Conservation (phyloP, 2,329 filamentous ascomycete species). For the Pseudocercospora vitis region DNA sequence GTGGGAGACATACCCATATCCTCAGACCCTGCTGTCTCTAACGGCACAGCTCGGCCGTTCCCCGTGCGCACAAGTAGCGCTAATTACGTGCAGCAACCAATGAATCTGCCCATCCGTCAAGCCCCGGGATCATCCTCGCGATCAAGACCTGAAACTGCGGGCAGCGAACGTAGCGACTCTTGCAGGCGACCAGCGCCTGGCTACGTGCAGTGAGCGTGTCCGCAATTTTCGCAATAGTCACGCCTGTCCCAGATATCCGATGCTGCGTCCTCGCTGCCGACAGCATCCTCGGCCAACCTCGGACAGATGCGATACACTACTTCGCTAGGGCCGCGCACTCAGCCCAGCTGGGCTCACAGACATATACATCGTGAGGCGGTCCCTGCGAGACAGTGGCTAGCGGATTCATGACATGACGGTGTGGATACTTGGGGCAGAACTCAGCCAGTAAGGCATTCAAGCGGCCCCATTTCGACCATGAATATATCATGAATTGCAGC, state of each 20-base stretch:
- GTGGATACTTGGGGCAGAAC: conserved; percentile 6
- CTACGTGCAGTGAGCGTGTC: conserved; percentile 27
- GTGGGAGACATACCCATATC: conserved; percentile 36
- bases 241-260: background rate
- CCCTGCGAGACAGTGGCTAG: conserved; percentile 12
- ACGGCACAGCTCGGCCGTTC: conserved; percentile 39
- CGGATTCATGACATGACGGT: background rate
- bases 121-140: conserved; percentile 33
- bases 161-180: conserved; percentile 31
- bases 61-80: conserved; percentile 47
- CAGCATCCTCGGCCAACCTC: background rate
- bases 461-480: conserved; percentile 6
- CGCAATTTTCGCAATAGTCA: background rate
- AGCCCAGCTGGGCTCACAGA: background rate
- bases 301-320: conserved; percentile 1
- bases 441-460: conserved; percentile 3
- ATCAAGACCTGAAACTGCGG: conserved; percentile 31
- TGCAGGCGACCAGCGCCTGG: conserved; percentile 31
- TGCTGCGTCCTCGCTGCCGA: conserved; percentile 6
- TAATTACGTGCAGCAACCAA: conserved; percentile 32
- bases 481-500: background rate
- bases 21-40: conserved; percentile 17
- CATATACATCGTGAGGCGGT: conserved; percentile 1
- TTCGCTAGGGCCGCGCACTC: background rate
- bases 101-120: conserved; percentile 50